Evolutionary conservation across 805 yeast species (phyloP).

Genomic region (Kazachstania viticola): DNA sequence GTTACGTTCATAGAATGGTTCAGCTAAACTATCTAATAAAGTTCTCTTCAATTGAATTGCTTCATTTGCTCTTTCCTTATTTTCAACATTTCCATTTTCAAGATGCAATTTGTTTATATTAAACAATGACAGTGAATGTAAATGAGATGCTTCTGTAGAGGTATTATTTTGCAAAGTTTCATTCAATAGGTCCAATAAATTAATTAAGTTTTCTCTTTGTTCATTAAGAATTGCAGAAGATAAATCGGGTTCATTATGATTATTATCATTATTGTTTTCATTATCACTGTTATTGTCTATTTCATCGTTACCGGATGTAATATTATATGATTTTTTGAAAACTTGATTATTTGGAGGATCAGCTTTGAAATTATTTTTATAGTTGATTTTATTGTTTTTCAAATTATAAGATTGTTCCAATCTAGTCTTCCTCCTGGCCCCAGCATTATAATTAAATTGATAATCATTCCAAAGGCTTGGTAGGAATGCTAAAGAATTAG

Average conservation of each 20-base stretch:
- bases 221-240: slow-evolving; percentile 7
- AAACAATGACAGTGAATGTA: slow-evolving; percentile 24
- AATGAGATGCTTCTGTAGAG: slow-evolving; percentile 20
- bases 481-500: slow-evolving; percentile 13
- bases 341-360: no score
- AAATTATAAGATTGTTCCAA: no score
- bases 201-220: slow-evolving; percentile 21
- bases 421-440: no score
- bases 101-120: slow-evolving; percentile 23
- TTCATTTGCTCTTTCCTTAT: slow-evolving; percentile 1
- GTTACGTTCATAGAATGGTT: slow-evolving; percentile 25
- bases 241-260: not conserved
- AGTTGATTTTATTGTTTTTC: no score
- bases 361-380: no score
- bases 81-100: slow-evolving; percentile 9
- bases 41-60: slow-evolving; percentile 14
- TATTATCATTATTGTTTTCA: not conserved
- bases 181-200: slow-evolving; percentile 20
- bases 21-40: slow-evolving; percentile 24
- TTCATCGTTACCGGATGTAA: no score
- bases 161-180: slow-evolving; percentile 24
- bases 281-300: no score
- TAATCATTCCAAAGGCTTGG: slow-evolving; percentile 6
- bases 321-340: no score
- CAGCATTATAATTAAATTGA: not conserved